Conservation (phyloP, 148 eudicot species). For the Silene latifolia region DNA sequence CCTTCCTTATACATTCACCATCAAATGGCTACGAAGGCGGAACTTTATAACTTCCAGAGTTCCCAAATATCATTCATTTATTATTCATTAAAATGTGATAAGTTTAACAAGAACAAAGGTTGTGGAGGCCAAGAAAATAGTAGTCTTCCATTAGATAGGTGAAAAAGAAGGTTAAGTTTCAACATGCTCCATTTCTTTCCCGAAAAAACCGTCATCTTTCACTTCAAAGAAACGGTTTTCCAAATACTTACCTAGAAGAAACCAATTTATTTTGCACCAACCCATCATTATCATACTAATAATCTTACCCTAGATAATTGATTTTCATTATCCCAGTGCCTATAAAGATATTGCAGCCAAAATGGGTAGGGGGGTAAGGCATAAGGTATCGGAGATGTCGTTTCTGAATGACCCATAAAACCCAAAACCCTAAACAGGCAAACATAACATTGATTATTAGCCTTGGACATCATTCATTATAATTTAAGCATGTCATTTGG, state of each 20-base stretch:
- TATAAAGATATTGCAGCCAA: neutral
- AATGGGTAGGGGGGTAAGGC: too few species aligned
- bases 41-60: conserved; percentile 17
- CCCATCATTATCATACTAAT: conserved; percentile 11
- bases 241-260: conserved; percentile 16
- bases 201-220: conserved; percentile 5
- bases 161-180: conserved; percentile 25
- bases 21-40: conserved; percentile 51
- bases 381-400: conserved; percentile 11
- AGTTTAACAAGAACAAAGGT: conserved; percentile 28
- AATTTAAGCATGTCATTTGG: too few species aligned
- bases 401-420: conserved; percentile 2
- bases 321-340: neutral
- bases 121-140: conserved; percentile 36
- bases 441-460: neutral
- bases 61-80: neutral
- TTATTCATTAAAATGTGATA: conserved; percentile 19
- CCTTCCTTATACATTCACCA: conserved; percentile 42
- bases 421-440: too few species aligned
- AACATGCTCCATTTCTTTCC: conserved; percentile 22
- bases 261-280: conserved; percentile 12
- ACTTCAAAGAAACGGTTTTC: conserved; percentile 14
- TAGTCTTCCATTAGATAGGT: conserved; percentile 21
- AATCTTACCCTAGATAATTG: neutral
- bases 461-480: too few species aligned